Conservation (phyloP, 768 basidiomycete genomes). For the Phaeotremella fagi region DNA sequence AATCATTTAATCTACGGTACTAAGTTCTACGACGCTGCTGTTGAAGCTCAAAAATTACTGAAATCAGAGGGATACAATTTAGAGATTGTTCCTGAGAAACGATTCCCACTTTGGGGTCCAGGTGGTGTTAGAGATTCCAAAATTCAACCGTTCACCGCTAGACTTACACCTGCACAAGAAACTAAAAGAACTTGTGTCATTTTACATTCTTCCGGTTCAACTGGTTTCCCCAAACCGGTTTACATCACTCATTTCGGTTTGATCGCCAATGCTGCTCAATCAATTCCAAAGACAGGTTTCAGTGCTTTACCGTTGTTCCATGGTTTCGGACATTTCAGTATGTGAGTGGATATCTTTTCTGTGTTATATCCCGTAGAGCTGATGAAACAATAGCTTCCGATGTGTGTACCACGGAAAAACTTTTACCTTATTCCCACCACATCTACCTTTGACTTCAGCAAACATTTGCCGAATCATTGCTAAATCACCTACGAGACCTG, state of each 20-base stretch:
- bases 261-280: conserved; percentile 27
- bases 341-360: conserved; percentile 23
- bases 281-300: conserved; percentile 38
- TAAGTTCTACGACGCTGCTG: conserved; percentile 48
- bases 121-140: conserved; percentile 45
- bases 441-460: conserved; percentile 42
- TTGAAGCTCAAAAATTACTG: conserved; percentile 46
- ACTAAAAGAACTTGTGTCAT: conserved; percentile 31
- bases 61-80: conserved; percentile 32
- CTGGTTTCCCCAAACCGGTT: conserved; percentile 46
- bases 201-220: conserved; percentile 44
- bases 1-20: conserved; percentile 51
- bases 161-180: conserved; percentile 38
- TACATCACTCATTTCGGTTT: conserved; percentile 41
- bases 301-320: conserved; percentile 43
- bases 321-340: conserved; percentile 43
- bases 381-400: conserved; percentile 32
- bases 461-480: conserved; percentile 39
- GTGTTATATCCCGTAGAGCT: not conserved
- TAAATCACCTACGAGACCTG: conserved; percentile 31
- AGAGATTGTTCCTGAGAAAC: conserved; percentile 43
- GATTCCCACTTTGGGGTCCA: conserved; percentile 52
- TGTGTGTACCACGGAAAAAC: conserved; percentile 44
- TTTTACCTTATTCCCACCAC: conserved; percentile 43
- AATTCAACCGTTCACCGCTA: conserved; percentile 25